Conservation (phyloP, 176 grass and related monocot species). For the sorghum (Sorghum bicolor) region Sorghum_bicolor_NCBIv3 NC_012876.2:10946501-10947000, state of each 20-base stretch:
- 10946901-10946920: too few relatives aligned
- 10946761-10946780: too few relatives aligned
- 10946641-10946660: not conserved
- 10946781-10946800: too few relatives aligned
- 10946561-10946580: constrained; percentile 29
- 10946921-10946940: too few relatives aligned
- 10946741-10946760: too few relatives aligned
- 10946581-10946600: not conserved
- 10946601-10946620: not conserved
- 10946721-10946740: too few relatives aligned
- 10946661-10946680: not conserved
- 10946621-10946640: not conserved
- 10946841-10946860: too few relatives aligned
- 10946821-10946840: too few relatives aligned
- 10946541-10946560: constrained; percentile 24
- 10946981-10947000: not conserved
- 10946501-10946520: constrained; percentile 20
- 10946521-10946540: constrained; percentile 8
- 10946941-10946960: not conserved
- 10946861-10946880: too few relatives aligned
- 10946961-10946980: not conserved
- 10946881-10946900: too few relatives aligned
- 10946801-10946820: too few relatives aligned
- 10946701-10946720: too few relatives aligned
- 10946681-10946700: not conserved